Conservation (phyloP, 345 rosid genomes). For the Aquilaria sinensis region DNA sequence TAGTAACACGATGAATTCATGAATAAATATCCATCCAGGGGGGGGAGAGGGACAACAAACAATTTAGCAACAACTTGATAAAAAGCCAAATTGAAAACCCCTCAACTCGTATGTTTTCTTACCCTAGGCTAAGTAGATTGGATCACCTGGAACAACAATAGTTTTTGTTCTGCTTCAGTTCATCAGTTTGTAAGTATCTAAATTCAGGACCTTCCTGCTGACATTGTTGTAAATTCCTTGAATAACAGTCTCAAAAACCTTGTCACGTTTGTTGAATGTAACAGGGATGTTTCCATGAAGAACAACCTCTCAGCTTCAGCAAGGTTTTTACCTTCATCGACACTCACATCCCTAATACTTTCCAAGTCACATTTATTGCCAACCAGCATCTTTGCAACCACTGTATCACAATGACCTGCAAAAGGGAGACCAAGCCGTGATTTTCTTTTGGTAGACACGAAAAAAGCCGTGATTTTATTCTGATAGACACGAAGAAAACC, state of each 20-base stretch:
- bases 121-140: background rate
- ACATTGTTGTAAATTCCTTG: conserved; percentile 57
- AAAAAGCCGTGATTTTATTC: no score
- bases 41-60: conserved; percentile 3
- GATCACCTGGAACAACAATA: conserved; percentile 60
- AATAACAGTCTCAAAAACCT: conserved; percentile 70
- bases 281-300: conserved; percentile 81
- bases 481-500: no score
- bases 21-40: background rate
- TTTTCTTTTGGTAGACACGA: no score
- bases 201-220: conserved; percentile 60
- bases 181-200: conserved; percentile 54
- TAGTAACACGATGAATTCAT: conserved; percentile 7
- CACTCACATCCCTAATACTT: conserved; percentile 57
- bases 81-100: conserved; percentile 9
- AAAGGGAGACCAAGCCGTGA: background rate
- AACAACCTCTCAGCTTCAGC: conserved; percentile 71
- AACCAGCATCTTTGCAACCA: conserved; percentile 68
- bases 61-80: background rate
- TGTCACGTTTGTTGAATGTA: conserved; percentile 66
- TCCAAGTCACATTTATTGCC: conserved; percentile 83
- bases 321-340: conserved; percentile 65
- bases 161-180: conserved; percentile 24
- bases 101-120: conserved; percentile 10
- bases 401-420: conserved; percentile 63